phyloP scores from a whole-genome alignment of 2,329 filamentous ascomycete genomes.

The Aspergillus vadensis region DNA sequence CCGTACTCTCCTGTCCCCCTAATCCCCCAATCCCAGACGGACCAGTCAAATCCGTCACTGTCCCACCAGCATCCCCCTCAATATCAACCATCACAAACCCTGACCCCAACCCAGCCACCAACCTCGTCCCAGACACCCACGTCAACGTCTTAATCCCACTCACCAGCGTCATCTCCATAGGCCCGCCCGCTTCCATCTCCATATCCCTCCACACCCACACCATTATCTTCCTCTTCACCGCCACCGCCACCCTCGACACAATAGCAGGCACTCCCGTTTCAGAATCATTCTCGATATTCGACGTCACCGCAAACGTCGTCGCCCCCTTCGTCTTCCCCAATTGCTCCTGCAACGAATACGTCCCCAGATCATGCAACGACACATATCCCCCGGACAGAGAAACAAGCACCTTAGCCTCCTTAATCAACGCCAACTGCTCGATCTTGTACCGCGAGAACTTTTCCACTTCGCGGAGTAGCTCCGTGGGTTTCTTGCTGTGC shows the following conservation, averaged over 20 bases:
- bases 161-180: conserved; percentile 74
- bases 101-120: conserved; percentile 88
- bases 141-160: conserved; percentile 86
- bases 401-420: conserved; percentile 88
- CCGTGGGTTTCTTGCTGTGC: conserved; percentile 61
- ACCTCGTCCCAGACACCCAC: conserved; percentile 83
- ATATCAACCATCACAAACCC: conserved; percentile 90
- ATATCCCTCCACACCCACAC: conserved; percentile 97
- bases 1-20: conserved; percentile 61
- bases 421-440: conserved; percentile 92
- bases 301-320: conserved; percentile 86
- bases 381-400: conserved; percentile 89
- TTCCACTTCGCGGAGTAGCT: conserved; percentile 87
- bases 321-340: conserved; percentile 84
- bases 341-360: conserved; percentile 78
- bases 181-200: conserved; percentile 69
- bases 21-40: conserved; percentile 70
- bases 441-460: conserved; percentile 89
- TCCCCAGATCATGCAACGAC: conserved; percentile 84
- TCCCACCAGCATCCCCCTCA: conserved; percentile 66
- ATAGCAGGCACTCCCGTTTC: conserved; percentile 88
- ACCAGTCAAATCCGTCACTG: conserved; percentile 76
- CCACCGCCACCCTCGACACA: conserved; percentile 86
- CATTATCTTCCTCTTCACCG: conserved; percentile 84
- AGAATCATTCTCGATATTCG: conserved; percentile 89